Percentiles rank a stretch among this genome's conserved stretches.
Conservation (phyloP, 768 basidiomycete species). For the Mycena alexandri region DNA sequence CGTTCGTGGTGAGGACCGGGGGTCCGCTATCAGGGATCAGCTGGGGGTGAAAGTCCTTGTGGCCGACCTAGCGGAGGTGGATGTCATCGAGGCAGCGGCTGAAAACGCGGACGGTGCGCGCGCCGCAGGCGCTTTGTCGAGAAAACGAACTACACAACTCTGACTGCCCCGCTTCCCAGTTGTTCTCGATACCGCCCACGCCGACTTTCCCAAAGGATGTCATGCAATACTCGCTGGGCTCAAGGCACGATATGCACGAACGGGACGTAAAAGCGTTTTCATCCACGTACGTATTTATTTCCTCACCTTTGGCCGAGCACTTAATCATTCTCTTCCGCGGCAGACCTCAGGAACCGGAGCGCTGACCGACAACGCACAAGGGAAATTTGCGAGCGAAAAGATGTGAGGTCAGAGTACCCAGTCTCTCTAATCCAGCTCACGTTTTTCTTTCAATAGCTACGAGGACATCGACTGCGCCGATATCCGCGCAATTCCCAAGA, state of each 20-base stretch:
- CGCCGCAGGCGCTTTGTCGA: not conserved
- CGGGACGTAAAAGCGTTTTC: constrained; percentile 27
- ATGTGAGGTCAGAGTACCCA: constrained; percentile 19
- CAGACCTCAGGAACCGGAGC: constrained; percentile 40
- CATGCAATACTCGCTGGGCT: constrained; percentile 33
- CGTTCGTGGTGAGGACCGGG: constrained; percentile 31
- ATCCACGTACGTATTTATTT: constrained; percentile 24
- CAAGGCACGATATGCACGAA: constrained; percentile 20
- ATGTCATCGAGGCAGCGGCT: constrained; percentile 29
- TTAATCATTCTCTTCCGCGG: too few relatives aligned
- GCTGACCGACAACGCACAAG: constrained; percentile 33
- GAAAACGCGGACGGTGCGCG: constrained; percentile 22
- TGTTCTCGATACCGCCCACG: constrained; percentile 35
- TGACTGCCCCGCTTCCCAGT: not conserved
- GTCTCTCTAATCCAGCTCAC: not conserved
- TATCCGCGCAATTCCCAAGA: constrained; percentile 34
- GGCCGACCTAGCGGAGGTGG: constrained; percentile 29
- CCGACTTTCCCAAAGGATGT: constrained; percentile 27
- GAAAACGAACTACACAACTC: not conserved
- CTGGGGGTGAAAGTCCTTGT: constrained; percentile 32
- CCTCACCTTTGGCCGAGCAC: not conserved
- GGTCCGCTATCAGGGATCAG: constrained; percentile 2
- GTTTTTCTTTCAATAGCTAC: constrained; percentile 20
- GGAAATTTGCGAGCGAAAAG: constrained; percentile 33
- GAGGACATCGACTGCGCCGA: constrained; percentile 37